Evolutionary conservation across 78 protist species (phyloP).

Genomic region (Planoprotostelium fungivorum): DNA sequence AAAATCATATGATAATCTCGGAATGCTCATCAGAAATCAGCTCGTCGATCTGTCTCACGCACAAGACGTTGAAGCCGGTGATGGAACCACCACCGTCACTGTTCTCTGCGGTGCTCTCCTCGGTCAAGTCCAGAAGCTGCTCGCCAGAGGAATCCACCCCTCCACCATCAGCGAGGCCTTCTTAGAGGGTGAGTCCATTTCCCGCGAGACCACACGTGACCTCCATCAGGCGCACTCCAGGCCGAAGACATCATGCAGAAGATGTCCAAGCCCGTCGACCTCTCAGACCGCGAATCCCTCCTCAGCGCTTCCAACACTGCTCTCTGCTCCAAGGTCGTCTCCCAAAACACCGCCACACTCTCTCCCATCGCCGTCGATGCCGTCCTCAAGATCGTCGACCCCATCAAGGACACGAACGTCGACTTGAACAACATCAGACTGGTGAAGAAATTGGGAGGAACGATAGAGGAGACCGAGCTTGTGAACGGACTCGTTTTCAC

Average conservation of each 20-base stretch:
- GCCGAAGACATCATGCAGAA: conserved; percentile 65
- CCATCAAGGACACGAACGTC: conserved; percentile 64
- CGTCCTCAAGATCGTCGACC: conserved; percentile 78
- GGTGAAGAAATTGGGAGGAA: conserved; percentile 91
- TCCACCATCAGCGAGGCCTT: conserved; percentile 79
- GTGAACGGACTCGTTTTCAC: conserved; percentile 92
- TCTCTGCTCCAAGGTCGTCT: conserved; percentile 95
- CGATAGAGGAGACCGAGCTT: conserved; percentile 97
- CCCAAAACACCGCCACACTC: conserved; percentile 83
- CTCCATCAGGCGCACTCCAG: conserved; percentile 60
- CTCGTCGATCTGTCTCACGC: conserved; percentile 96
- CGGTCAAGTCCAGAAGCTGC: conserved; percentile 37
- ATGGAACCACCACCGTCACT: conserved; percentile 99
- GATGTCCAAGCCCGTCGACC: conserved; percentile 84
- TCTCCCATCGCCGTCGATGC: conserved; percentile 99
- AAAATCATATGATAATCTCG: not conserved
- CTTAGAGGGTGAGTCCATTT: conserved; percentile 94
- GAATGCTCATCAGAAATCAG: conserved; percentile 40
- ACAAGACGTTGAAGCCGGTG: conserved; percentile 99
- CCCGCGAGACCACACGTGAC: conserved; percentile 75
- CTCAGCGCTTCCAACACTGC: conserved; percentile 94
- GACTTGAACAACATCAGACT: conserved; percentile 80
- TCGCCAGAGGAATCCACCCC: conserved; percentile 94
- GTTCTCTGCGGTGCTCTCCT: conserved; percentile 95
- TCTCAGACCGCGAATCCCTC: conserved; percentile 83